Evolutionary conservation across 2,329 filamentous ascomycete genomes (phyloP).

Genomic region (Phaeosphaeriaceae sp.): DNA sequence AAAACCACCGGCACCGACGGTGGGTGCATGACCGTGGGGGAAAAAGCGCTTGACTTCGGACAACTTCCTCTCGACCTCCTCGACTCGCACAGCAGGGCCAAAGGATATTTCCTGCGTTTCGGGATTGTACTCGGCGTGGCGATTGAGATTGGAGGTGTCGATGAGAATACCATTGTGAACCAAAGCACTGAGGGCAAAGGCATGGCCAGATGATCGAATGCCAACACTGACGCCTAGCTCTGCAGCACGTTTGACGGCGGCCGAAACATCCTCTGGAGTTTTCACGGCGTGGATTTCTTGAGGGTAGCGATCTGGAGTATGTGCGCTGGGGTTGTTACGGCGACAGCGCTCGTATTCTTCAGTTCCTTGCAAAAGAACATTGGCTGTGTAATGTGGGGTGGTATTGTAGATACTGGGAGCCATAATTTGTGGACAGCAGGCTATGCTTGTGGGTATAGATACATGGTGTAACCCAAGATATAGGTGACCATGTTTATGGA

Average conservation of each 20-base stretch:
- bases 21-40: conserved; percentile 30
- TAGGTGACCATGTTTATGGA: neutral
- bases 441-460: no score
- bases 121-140: conserved; percentile 16
- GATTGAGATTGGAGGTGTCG: conserved; percentile 22
- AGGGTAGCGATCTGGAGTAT: neutral
- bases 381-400: neutral
- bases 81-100: conserved; percentile 21
- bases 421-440: neutral
- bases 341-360: neutral
- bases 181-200: conserved; percentile 15
- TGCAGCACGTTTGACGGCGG: neutral
- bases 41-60: conserved; percentile 22
- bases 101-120: conserved; percentile 16
- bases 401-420: neutral
- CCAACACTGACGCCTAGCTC: neutral
- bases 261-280: neutral
- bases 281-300: neutral
- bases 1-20: conserved; percentile 35
- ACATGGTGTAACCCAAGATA: neutral
- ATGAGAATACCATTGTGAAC: conserved; percentile 22
- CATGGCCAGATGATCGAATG: neutral
- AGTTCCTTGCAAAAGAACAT: neutral
- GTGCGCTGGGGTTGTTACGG: neutral
- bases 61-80: conserved; percentile 11